phyloP scores from a whole-genome alignment of 345 rosid species.

The Eucalyptus grandis region DNA sequence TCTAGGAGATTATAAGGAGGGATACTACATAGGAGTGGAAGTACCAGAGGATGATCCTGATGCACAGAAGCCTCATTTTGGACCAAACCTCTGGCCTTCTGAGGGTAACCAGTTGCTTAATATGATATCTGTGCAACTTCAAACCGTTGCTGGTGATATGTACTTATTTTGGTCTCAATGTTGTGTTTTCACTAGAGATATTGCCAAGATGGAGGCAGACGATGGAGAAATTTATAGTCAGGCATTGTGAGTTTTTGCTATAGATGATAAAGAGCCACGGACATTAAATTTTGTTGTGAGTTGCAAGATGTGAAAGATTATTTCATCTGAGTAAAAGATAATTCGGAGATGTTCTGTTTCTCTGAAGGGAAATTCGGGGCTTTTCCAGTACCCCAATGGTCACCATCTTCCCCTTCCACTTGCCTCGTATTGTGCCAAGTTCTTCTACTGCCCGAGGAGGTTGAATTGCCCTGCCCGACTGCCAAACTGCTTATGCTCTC shows the following conservation, averaged over 20 bases:
- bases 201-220: conserved; percentile 76
- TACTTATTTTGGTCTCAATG: not conserved
- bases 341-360: no score
- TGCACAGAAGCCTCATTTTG: conserved; percentile 59
- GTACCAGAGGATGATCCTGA: conserved; percentile 54
- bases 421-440: rapidly evolving
- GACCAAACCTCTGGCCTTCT: conserved; percentile 73
- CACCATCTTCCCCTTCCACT: not conserved
- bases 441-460: rapidly evolving
- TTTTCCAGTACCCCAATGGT: not conserved
- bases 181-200: conserved; percentile 14
- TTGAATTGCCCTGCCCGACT: not conserved
- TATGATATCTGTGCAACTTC: not conserved
- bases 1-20: conserved; percentile 81
- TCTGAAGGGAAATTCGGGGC: not conserved
- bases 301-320: not conserved
- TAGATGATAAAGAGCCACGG: not conserved
- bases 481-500: not conserved
- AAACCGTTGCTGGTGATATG: not conserved
- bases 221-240: conserved; percentile 55
- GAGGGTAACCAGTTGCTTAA: conserved; percentile 5
- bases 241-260: conserved; percentile 38
- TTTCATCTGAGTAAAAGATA: not conserved
- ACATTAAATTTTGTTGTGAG: not conserved
- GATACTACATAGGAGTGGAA: conserved; percentile 64